Base-by-base conservation (phyloP, 257 asterid species). In the Penstemon eatonii region DNA sequence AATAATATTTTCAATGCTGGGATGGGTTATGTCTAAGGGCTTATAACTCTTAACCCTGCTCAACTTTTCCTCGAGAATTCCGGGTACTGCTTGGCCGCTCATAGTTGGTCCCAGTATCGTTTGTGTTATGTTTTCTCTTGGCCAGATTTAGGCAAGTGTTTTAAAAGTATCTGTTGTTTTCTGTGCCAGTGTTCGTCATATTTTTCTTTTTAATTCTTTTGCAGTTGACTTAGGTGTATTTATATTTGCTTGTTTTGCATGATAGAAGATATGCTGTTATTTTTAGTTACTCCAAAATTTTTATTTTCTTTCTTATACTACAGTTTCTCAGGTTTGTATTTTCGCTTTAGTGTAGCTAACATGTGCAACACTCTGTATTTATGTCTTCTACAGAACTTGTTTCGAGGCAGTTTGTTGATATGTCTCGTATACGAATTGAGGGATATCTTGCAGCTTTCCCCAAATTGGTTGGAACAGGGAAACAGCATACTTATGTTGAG, bases 391-490 rank as follows among this genome's bases (percentile, higher is more conserved):
- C 96, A 90, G 98, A 90, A 15, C 93, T 92, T 60, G 96, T 83
- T 57, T 92, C 98, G 53, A 92, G 98, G 87, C 98, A 92, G 76
- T 92, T 79, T 86, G 98, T 92, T 46, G 95, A 90, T 67, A 90
- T 92, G 97, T 86, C 98, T 71, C 97, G 91, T 65, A 88, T 86
- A 70, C 82, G 98, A 68, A 90, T 92, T 73, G 98, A 92, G 82
- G 98, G 97, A 45, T 90, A 90, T 80, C 95, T 92, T 82, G 96
- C 96, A 63, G 98, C 97, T 67, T 88, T 92, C 68, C 97, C 97
- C 57, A 92, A 89, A 76, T 79, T 92, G 86, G 93, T 90, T 70
- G 97, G 96, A 76, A 82, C 80, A 43, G 97, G 98, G 75, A 89
- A 92, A 72, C 93, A 92, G 38, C 98, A 92, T 74, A 90, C 98